Conservation (phyloP, 805 yeast species). For the Yarrowia phangngaensis region DNA sequence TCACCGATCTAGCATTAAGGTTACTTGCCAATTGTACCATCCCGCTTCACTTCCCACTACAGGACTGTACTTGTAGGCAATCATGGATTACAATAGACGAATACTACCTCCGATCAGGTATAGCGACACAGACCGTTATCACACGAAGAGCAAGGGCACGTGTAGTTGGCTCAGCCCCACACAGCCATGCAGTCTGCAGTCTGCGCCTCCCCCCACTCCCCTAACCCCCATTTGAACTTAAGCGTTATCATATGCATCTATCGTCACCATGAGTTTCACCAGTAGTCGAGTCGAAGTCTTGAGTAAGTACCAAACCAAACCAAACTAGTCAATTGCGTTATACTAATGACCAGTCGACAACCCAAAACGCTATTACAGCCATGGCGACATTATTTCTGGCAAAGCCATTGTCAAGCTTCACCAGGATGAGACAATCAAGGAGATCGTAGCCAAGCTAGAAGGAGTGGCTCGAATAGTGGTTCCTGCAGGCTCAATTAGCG, state of each 20-base stretch:
- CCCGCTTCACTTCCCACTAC: too few relatives aligned
- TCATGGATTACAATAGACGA: too few relatives aligned
- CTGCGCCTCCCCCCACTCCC: too few relatives aligned
- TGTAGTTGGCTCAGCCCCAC: too few relatives aligned
- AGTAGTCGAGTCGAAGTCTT: slow-evolving; percentile 20
- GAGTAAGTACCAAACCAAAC: slow-evolving; percentile 4
- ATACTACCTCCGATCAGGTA: too few relatives aligned
- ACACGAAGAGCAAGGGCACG: too few relatives aligned
- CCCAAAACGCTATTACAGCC: slow-evolving; percentile 22
- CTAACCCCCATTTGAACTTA: slow-evolving; percentile 16
- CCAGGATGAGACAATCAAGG: slow-evolving; percentile 34
- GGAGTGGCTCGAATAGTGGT: slow-evolving; percentile 35
- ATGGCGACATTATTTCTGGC: slow-evolving; percentile 34
- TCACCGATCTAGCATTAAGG: too few relatives aligned
- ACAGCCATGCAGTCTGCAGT: too few relatives aligned
- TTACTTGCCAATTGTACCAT: too few relatives aligned
- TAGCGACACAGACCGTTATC: too few relatives aligned
- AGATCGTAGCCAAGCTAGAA: slow-evolving; percentile 37
- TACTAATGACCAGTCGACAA: slow-evolving; percentile 19
- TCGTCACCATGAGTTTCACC: slow-evolving; percentile 12
- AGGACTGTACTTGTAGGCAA: too few relatives aligned
- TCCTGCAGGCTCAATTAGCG: slow-evolving; percentile 30
- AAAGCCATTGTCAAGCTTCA: slow-evolving; percentile 31
- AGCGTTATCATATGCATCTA: slow-evolving; percentile 21
- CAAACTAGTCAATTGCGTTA: too few relatives aligned